Base-by-base conservation (phyloP, 352 stramenopile species). In the Pythium biforme region DNA sequence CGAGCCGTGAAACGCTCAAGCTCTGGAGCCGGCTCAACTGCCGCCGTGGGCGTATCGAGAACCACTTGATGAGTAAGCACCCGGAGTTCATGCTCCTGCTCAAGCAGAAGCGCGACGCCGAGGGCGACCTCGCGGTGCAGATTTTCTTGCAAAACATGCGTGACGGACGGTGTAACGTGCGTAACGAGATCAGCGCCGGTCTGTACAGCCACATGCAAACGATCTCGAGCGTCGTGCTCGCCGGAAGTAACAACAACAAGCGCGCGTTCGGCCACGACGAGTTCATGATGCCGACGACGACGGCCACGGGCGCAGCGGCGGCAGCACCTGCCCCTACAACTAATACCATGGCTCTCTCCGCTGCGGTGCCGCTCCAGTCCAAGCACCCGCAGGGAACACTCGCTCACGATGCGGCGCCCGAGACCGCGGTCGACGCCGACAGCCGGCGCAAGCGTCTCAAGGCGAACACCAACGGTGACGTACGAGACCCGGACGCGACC, bases 11-110 rank as follows among this genome's bases (percentile, higher is more conserved):
- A 56, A 56, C 75, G 11, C 82, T 75, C 23, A 89, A 89, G 62
- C 69, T 90, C n/a, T 92, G 83, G 83, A 88, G 75, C 37, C 83
- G 81, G 19, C 41, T 85, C 23, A 92, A 92, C 60, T 90, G 80
- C 45, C 83, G 83, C 7, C 83, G 83, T 26, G 83, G 83, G 1
- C 78, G 83, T 26, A 92, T 92, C 47, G 83, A 92, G 69, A 92
- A 88, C 57, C 83, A 92, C 43, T 62, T 92, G 49, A 77, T 80
- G 70, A 92, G 81, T 60, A 92, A 92, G 50, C 83, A 92, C 57
- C 83, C 83, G 5, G 80, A 92, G 63, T 90, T 90, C 57, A 92
- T 92, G 83, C 64, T 85, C 46, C 58, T 92, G 51, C 73, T 92
- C 43, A 88, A 88, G 59, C 70, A 90, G 58, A 92, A 92, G 64